Percentiles rank a stretch among this genome's conserved stretches.
Conservation (phyloP, 1,284 basidiomycete species). For the Ceraceosorus guamensis region DNA sequence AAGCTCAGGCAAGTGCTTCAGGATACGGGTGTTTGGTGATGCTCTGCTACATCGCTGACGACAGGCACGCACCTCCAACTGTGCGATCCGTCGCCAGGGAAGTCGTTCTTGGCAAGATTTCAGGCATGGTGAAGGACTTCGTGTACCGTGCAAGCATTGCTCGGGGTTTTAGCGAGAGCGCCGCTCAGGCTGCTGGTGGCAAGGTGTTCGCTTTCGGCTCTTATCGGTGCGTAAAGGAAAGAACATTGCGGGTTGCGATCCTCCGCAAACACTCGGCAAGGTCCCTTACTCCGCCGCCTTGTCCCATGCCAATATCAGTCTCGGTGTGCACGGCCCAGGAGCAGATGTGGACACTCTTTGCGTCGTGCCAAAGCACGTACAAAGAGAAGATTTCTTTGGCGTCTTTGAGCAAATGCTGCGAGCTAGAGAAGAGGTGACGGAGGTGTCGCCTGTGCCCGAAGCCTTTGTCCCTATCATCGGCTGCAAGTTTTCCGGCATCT, state of each 20-base stretch:
- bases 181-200: conserved; percentile 79
- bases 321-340: conserved; percentile 93
- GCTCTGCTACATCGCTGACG: neutral
- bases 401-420: conserved; percentile 84
- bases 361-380: conserved; percentile 92
- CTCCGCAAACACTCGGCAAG: too few relatives aligned
- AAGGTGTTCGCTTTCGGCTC: conserved; percentile 91
- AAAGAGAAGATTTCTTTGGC: conserved; percentile 89
- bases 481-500: conserved; percentile 81
- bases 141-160: conserved; percentile 74
- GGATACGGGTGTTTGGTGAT: neutral
- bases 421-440: conserved; percentile 74
- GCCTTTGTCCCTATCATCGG: conserved; percentile 94
- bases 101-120: conserved; percentile 80
- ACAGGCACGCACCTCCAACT: conserved; percentile 2
- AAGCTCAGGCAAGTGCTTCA: conserved; percentile 67
- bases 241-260: too few relatives aligned
- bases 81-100: conserved; percentile 60
- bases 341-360: conserved; percentile 98
- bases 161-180: conserved; percentile 74
- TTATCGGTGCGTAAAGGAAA: conserved; percentile 21
- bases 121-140: conserved; percentile 85
- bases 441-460: conserved; percentile 87
- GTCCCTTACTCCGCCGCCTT: too few relatives aligned
- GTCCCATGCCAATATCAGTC: conserved; percentile 34